Evolutionary conservation across 768 basidiomycete species (phyloP).

Genomic region (Hericium rajendrae): DNA sequence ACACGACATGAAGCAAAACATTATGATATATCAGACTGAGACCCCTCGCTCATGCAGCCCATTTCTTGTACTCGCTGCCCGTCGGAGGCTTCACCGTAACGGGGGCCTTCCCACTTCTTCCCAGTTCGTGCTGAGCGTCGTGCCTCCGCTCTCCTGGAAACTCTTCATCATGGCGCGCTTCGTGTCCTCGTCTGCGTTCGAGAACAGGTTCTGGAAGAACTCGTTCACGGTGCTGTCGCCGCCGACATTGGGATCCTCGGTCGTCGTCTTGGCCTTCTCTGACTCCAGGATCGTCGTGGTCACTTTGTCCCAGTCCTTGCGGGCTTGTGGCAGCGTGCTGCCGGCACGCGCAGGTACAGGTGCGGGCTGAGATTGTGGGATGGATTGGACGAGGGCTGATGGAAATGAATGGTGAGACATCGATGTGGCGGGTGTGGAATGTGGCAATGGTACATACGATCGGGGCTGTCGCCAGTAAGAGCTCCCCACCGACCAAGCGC

Average conservation of each 20-base stretch:
- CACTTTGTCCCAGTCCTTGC: conserved; percentile 88
- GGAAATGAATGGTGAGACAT: conserved; percentile 2
- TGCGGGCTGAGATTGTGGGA: conserved; percentile 17
- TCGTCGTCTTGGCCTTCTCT: conserved; percentile 60
- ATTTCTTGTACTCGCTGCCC: conserved; percentile 79
- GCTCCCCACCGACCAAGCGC: conserved; percentile 62
- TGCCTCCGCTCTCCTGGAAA: conserved; percentile 90
- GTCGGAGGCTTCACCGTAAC: conserved; percentile 77
- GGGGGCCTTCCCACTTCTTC: conserved; percentile 59
- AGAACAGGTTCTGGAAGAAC: conserved; percentile 89
- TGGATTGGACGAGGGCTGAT: conserved; percentile 19
- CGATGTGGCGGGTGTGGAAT: not conserved
- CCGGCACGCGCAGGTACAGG: conserved; percentile 19
- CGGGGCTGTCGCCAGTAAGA: conserved; percentile 66
- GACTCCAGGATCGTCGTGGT: conserved; percentile 53
- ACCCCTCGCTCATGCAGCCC: conserved; percentile 24
- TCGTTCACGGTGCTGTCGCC: conserved; percentile 80
- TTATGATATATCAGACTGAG: too few relatives aligned
- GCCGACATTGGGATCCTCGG: conserved; percentile 83
- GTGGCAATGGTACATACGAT: conserved; percentile 40
- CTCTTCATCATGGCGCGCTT: conserved; percentile 97
- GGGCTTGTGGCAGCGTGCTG: conserved; percentile 31
- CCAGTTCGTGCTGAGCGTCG: conserved; percentile 95
- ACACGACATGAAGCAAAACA: too few relatives aligned
- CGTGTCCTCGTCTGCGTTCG: conserved; percentile 86